Evolutionary conservation across 352 stramenopile genomes (phyloP).

Genomic region (Phytophthora vignae): DNA sequence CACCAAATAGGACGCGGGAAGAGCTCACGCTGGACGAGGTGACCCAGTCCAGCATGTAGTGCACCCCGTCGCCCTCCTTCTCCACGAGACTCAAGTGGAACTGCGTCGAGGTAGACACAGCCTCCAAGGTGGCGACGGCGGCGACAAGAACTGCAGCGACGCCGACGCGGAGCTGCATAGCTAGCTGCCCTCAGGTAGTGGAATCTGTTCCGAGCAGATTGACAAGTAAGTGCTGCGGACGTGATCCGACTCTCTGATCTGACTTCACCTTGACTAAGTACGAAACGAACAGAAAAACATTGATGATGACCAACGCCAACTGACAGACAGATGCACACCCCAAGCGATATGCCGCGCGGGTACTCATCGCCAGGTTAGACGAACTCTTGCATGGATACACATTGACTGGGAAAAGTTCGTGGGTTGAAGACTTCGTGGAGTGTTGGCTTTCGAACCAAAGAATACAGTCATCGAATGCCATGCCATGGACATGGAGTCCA

Average conservation of each 20-base stretch:
- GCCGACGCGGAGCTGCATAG: slow-evolving; percentile 10
- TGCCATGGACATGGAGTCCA: too few relatives aligned
- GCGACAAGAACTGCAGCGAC: slow-evolving; percentile 1
- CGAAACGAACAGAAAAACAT: slow-evolving; percentile 5
- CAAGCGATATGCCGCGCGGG: too few relatives aligned
- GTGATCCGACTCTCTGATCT: slow-evolving; percentile 28
- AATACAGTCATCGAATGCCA: too few relatives aligned
- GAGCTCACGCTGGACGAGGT: slow-evolving; percentile 40
- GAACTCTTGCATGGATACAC: too few relatives aligned
- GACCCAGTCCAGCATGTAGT: slow-evolving; percentile 85
- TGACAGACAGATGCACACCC: too few relatives aligned
- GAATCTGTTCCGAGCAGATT: slow-evolving; percentile 11
- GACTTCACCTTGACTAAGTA: slow-evolving; percentile 13
- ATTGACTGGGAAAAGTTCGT: too few relatives aligned
- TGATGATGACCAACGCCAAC: too few relatives aligned
- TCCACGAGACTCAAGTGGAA: slow-evolving; percentile 76
- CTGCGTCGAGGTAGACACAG: slow-evolving; percentile 44
- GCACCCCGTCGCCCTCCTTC: slow-evolving; percentile 33
- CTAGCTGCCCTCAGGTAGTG: neutral
- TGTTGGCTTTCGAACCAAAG: too few relatives aligned
- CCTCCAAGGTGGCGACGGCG: neutral
- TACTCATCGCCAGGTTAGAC: too few relatives aligned
- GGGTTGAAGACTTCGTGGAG: too few relatives aligned
- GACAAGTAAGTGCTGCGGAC: slow-evolving; percentile 10
- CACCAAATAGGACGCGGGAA: slow-evolving; percentile 55